These are phyloP conservation scores for Myxozyma neglecta DNA, from an alignment of 805 yeast species.

Conservation along the genomic window DNA sequence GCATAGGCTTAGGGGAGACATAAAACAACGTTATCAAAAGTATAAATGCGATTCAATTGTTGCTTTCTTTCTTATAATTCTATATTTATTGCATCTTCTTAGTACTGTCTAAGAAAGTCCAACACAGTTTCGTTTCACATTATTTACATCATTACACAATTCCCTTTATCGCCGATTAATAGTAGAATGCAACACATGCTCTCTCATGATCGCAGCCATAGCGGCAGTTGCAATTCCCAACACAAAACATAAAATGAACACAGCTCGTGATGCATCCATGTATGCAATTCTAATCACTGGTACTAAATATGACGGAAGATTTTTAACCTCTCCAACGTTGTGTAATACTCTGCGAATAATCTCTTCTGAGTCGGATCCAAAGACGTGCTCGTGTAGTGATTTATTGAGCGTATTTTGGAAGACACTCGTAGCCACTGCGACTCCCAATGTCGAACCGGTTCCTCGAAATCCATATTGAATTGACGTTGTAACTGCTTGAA, in stretches of 20 bases:
- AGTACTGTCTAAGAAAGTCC: no score
- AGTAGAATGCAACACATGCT: slow-evolving; percentile 28
- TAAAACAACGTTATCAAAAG: no score
- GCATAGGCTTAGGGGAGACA: no score
- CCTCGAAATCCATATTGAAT: slow-evolving; percentile 74
- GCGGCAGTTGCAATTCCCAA: slow-evolving; percentile 21
- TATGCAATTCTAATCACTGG: slow-evolving; percentile 23
- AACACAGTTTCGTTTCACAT: not conserved
- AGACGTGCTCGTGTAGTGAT: slow-evolving; percentile 27
- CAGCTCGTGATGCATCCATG: slow-evolving; percentile 28
- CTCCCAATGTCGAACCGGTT: slow-evolving; percentile 70
- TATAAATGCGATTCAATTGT: no score
- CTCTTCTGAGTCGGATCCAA: slow-evolving; percentile 26
- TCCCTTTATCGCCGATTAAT: slow-evolving; percentile 12
- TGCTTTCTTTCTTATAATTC: no score
- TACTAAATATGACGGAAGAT: slow-evolving; percentile 16
- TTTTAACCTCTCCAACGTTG: slow-evolving; percentile 15
- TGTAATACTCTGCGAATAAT: slow-evolving; percentile 18
- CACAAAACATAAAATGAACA: slow-evolving; percentile 19
- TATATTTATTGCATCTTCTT: no score
- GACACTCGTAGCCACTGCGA: slow-evolving; percentile 56
- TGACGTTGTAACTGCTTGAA: slow-evolving; percentile 73
- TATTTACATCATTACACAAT: not conserved
- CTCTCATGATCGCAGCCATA: slow-evolving; percentile 24
- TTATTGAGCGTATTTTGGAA: slow-evolving; percentile 48